A percentile compares a stretch with the other conserved stretches of the same genome.
Conservation (phyloP, 2,329 filamentous ascomycete genomes). For the Hypoxylon sp. region DNA sequence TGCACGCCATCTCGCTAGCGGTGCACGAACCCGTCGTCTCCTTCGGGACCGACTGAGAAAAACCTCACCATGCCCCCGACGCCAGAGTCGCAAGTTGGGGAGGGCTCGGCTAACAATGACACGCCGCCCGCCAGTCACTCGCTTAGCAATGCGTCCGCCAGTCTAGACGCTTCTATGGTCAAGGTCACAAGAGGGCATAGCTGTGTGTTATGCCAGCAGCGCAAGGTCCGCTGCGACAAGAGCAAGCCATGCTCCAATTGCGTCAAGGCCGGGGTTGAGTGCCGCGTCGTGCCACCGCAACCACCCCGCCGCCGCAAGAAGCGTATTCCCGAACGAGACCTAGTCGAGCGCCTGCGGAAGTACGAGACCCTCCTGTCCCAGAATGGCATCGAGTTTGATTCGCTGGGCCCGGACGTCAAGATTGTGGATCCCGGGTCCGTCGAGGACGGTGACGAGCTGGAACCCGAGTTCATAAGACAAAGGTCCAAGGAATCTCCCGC, state of each 20-base stretch:
- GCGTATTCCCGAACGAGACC: constrained; percentile 73
- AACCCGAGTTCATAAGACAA: constrained; percentile 63
- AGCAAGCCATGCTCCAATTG: constrained; percentile 76
- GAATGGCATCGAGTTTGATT: constrained; percentile 74
- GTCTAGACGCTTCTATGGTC: constrained; percentile 54
- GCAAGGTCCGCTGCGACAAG: constrained; percentile 79
- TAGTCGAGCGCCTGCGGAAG: constrained; percentile 72
- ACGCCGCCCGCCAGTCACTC: constrained; percentile 41
- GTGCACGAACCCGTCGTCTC: constrained; percentile 30
- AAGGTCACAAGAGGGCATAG: constrained; percentile 68
- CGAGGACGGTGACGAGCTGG: constrained; percentile 65
- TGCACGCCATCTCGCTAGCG: constrained; percentile 31
- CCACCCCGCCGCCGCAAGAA: constrained; percentile 67
- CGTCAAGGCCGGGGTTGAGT: constrained; percentile 68
- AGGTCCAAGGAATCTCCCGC: constrained; percentile 59
- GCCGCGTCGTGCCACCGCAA: constrained; percentile 64
- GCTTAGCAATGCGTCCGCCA: constrained; percentile 44
- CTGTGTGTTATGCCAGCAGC: constrained; percentile 78
- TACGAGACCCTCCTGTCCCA: constrained; percentile 73
- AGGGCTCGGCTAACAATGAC: constrained; percentile 43
- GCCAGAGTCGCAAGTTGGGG: constrained; percentile 45
- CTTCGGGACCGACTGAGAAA: constrained; percentile 38
- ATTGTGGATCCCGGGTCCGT: constrained; percentile 49
- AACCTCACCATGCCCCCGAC: constrained; percentile 43
- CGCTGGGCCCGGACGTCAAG: constrained; percentile 64